Evolutionary conservation across 1,139 yeast species (phyloP).

Genomic region (Hansenula lynferdii): DNA sequence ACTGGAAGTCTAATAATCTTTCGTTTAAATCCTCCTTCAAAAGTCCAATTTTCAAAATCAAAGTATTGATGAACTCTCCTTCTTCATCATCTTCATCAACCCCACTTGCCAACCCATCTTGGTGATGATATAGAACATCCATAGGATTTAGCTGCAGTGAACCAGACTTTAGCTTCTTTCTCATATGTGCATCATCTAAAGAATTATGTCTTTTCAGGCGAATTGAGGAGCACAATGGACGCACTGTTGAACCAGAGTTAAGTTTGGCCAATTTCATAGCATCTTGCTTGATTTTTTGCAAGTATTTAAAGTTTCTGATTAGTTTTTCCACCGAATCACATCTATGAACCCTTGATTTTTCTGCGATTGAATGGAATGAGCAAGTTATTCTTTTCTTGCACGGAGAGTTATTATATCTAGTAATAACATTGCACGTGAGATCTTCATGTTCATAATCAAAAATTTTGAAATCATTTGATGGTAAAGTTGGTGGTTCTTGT

Average conservation of each 20-base stretch:
- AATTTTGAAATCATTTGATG: constrained; percentile 3
- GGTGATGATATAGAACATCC: background rate
- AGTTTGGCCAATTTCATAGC: constrained; percentile 6
- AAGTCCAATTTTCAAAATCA: constrained; percentile 3
- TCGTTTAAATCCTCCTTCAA: constrained; percentile 6
- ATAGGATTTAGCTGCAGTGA: background rate
- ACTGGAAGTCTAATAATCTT: constrained; percentile 10
- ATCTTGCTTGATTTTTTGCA: constrained; percentile 4
- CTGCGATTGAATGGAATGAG: constrained; percentile 10
- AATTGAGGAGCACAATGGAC: too few species aligned
- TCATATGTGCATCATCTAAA: background rate
- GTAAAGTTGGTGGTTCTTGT: constrained; percentile 1
- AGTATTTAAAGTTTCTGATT: constrained; percentile 7
- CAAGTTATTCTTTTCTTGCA: constrained; percentile 19
- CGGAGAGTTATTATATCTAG: constrained; percentile 3
- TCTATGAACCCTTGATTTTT: constrained; percentile 15
- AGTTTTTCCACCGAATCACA: constrained; percentile 5
- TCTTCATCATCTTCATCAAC: background rate
- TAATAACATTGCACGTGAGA: constrained; percentile 15
- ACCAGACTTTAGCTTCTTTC: background rate
- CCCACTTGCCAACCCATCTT: background rate
- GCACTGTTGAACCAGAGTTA: too few species aligned
- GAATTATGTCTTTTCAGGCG: constrained; percentile 14
- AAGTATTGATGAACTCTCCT: constrained; percentile 6
- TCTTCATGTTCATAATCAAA: constrained; percentile 13